Conservation (phyloP, 345 rosid species). For the Aurinia saxatilis region DNA sequence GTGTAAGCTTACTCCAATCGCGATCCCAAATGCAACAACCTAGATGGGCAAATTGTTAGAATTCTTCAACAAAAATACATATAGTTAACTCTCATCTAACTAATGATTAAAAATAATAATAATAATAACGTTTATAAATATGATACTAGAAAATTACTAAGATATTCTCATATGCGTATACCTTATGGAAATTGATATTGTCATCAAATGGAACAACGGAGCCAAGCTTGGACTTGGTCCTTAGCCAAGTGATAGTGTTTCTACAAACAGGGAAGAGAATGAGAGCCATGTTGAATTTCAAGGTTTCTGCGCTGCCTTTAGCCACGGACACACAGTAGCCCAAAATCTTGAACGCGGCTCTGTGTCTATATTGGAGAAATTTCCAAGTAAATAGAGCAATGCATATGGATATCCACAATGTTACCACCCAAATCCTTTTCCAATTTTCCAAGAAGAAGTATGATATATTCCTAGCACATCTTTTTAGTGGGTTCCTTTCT, state of each 20-base stretch:
- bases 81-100: not conserved
- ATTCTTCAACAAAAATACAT: not conserved
- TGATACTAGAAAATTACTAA: not conserved
- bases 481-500: conserved; percentile 49
- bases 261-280: conserved; percentile 75
- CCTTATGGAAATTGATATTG: conserved; percentile 83
- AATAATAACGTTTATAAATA: not conserved
- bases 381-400: conserved; percentile 71
- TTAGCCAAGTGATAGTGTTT: conserved; percentile 72
- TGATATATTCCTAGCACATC: conserved; percentile 29
- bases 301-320: conserved; percentile 73
- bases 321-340: conserved; percentile 76
- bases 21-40: conserved; percentile 66
- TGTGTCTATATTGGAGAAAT: conserved; percentile 56
- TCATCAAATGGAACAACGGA: conserved; percentile 61
- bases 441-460: conserved; percentile 71
- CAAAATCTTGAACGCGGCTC: conserved; percentile 57
- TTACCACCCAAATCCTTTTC: conserved; percentile 75
- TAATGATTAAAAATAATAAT: not conserved
- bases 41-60: not conserved
- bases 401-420: conserved; percentile 53
- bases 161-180: conserved; percentile 7
- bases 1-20: conserved; percentile 55
- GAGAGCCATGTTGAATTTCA: conserved; percentile 82
- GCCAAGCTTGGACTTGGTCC: conserved; percentile 57